Evolutionary conservation across 2,329 filamentous ascomycete genomes (phyloP).

Genomic region (Cladosporium sp.): DNA sequence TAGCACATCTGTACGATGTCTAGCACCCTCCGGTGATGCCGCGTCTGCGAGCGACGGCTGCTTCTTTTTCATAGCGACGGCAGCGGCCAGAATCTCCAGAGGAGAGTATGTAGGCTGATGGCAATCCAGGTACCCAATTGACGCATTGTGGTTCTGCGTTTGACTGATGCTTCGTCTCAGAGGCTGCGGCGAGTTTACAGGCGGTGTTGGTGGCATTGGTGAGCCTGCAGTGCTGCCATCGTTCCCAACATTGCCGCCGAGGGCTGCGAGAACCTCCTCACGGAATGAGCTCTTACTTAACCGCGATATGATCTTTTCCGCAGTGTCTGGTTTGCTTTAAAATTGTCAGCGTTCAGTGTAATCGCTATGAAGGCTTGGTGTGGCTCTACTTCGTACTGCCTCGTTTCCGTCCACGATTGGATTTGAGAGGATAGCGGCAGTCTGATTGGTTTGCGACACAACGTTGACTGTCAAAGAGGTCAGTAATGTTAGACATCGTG

Average conservation of each 20-base stretch:
- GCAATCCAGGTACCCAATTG: slow-evolving; percentile 12
- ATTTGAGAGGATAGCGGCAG: slow-evolving; percentile 12
- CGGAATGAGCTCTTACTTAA: slow-evolving; percentile 12
- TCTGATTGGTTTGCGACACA: neutral
- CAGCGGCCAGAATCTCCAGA: slow-evolving; percentile 14
- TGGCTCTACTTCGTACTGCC: slow-evolving; percentile 13
- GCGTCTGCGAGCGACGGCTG: neutral
- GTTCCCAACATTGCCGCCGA: neutral
- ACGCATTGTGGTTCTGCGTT: neutral
- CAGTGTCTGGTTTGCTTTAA: slow-evolving; percentile 17
- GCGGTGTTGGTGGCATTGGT: neutral
- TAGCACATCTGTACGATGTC: neutral
- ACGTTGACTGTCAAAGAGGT: neutral
- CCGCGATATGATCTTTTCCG: slow-evolving; percentile 3
- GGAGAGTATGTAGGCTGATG: slow-evolving; percentile 18
- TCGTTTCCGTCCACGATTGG: slow-evolving; percentile 16
- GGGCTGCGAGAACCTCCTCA: slow-evolving; percentile 13
- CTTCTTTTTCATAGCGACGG: slow-evolving; percentile 10
- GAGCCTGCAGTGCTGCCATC: neutral
- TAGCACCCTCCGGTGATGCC: neutral
- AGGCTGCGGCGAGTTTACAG: neutral
- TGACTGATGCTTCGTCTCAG: neutral
- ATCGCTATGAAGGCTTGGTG: too few species aligned
- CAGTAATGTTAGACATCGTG: neutral
- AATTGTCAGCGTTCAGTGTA: neutral